These are phyloP conservation scores for Amphirosellinia nigrospora DNA, from an alignment of 495 filamentous ascomycete genomes.

Conservation along the genomic window DNA sequence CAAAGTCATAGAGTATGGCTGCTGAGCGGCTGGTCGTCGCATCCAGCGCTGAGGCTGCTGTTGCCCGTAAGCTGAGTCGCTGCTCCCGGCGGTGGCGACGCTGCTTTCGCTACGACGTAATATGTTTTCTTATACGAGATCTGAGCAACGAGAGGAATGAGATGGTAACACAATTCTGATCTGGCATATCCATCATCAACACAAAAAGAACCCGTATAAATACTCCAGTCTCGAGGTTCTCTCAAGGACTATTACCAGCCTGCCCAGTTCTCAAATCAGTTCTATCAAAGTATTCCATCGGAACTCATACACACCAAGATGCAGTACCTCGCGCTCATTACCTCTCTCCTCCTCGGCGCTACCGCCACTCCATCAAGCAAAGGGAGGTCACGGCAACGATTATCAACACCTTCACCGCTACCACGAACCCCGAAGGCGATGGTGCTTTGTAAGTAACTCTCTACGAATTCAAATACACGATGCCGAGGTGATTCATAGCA, in stretches of 20 bases:
- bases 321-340: constrained; percentile 34
- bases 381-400: constrained; percentile 24
- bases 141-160: neutral
- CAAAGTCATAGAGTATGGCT: neutral
- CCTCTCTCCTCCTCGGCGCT: constrained; percentile 35
- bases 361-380: constrained; percentile 29
- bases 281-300: neutral
- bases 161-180: neutral
- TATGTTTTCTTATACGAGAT: neutral
- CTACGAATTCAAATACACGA: neutral
- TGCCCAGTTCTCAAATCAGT: neutral
- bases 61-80: neutral
- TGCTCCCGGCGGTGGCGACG: constrained; percentile 3
- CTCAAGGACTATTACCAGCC: neutral
- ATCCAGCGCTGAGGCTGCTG: constrained; percentile 2
- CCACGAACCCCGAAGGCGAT: constrained; percentile 21
- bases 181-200: neutral
- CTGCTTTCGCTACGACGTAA: neutral
- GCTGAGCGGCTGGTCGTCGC: neutral
- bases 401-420: constrained; percentile 34
- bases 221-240: neutral
- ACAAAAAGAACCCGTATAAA: neutral
- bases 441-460: constrained; percentile 34
- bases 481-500: neutral
- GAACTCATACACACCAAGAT: constrained; percentile 22